phyloP scores from a whole-genome alignment of 768 basidiomycete genomes.

The Suillus ampliporus region DNA sequence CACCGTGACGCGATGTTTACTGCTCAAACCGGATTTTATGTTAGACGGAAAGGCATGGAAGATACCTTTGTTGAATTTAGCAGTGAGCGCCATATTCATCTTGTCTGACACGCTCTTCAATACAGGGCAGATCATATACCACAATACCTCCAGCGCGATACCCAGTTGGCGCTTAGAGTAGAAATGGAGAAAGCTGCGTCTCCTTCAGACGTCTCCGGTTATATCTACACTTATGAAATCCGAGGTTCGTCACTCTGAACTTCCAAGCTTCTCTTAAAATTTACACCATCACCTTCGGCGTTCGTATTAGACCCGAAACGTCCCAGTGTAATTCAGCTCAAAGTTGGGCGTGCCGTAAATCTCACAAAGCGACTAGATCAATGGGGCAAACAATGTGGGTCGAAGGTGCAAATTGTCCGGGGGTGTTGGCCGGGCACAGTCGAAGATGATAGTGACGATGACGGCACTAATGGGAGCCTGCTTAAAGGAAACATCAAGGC shows the following conservation, averaged over 20 bases:
- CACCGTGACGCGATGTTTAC: slow-evolving; percentile 60
- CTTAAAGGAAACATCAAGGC: slow-evolving; percentile 70
- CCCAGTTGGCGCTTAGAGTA: slow-evolving; percentile 58
- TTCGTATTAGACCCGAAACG: slow-evolving; percentile 36
- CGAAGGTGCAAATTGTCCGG: slow-evolving; percentile 73
- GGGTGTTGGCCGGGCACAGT: slow-evolving; percentile 74
- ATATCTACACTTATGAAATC: slow-evolving; percentile 85
- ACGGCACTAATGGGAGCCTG: slow-evolving; percentile 47
- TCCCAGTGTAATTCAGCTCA: slow-evolving; percentile 59
- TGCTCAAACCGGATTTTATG: slow-evolving; percentile 59
- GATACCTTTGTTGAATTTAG: slow-evolving; percentile 61
- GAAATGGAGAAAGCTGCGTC: slow-evolving; percentile 63
- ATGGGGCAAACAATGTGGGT: slow-evolving; percentile 83
- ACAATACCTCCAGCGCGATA: slow-evolving; percentile 61
- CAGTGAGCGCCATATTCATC: slow-evolving; percentile 42
- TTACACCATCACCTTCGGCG: neutral
- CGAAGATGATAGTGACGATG: slow-evolving; percentile 42
- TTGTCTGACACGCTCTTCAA: slow-evolving; percentile 4
- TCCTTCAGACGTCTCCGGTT: slow-evolving; percentile 66
- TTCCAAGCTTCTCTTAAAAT: slow-evolving; percentile 14
- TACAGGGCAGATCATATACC: slow-evolving; percentile 69
- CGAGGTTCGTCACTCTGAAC: slow-evolving; percentile 52
- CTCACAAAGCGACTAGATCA: slow-evolving; percentile 74
- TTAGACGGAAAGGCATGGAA: slow-evolving; percentile 44
- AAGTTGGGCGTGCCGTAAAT: slow-evolving; percentile 81